Percentiles rank a stretch among this genome's conserved stretches.
Conservation (phyloP, 2,329 filamentous ascomycete species). For the Fulvia fulva region DNA sequence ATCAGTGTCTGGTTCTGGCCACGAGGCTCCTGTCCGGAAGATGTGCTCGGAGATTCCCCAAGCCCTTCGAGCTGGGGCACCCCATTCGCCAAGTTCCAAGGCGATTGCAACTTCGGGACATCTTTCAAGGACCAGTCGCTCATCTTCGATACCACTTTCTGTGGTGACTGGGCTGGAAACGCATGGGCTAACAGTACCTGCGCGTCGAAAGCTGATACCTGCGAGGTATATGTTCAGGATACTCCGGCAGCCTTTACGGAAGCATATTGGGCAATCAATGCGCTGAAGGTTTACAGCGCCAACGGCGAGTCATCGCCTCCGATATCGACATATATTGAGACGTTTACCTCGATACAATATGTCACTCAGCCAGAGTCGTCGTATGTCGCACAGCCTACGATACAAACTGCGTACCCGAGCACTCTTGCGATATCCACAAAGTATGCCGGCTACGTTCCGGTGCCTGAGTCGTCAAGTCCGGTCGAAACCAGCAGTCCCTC, state of each 20-base stretch:
- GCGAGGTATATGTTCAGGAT: constrained; percentile 32
- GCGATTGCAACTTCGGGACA: constrained; percentile 35
- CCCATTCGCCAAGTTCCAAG: constrained; percentile 60
- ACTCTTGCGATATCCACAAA: neutral
- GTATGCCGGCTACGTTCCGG: neutral
- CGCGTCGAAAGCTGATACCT: constrained; percentile 31
- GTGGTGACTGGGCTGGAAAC: constrained; percentile 39
- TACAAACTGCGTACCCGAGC: neutral
- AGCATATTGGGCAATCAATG: constrained; percentile 42
- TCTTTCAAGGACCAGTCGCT: constrained; percentile 38
- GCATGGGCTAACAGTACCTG: constrained; percentile 29
- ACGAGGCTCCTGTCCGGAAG: constrained; percentile 32
- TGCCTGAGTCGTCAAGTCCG: neutral
- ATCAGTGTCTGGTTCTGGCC: constrained; percentile 38
- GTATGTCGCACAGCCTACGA: neutral
- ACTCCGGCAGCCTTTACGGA: constrained; percentile 35
- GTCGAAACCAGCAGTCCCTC: neutral
- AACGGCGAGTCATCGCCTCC: neutral
- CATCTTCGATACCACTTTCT: constrained; percentile 63
- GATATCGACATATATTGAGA: constrained; percentile 1
- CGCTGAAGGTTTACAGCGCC: constrained; percentile 37
- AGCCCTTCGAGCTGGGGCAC: constrained; percentile 61
- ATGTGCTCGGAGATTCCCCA: constrained; percentile 47
- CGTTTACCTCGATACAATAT: neutral
- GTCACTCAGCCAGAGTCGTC: neutral